Evolutionary conservation across 129 eudicot species (phyloP).

Genomic region (Flaveria ramosissima): DNA sequence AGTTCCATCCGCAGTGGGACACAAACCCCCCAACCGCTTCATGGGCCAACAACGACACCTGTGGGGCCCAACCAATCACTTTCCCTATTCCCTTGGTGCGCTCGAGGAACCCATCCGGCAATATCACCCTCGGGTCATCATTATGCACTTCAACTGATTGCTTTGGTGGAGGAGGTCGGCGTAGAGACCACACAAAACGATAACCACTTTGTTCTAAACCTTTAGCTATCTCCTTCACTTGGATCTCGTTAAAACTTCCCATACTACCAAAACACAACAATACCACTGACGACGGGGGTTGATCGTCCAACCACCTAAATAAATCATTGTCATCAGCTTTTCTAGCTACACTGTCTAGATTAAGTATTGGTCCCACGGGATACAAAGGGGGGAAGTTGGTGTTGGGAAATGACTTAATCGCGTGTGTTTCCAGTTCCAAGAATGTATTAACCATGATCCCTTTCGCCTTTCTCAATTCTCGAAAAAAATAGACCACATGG

Average conservation of each 20-base stretch:
- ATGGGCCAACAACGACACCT: slow-evolving; percentile 44
- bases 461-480: slow-evolving; percentile 17
- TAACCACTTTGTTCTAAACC: slow-evolving; percentile 42
- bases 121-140: slow-evolving; percentile 20
- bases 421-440: slow-evolving; percentile 38
- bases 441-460: slow-evolving; percentile 42
- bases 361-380: slow-evolving; percentile 41
- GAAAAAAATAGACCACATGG: background rate
- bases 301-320: slow-evolving; percentile 34
- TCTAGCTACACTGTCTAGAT: slow-evolving; percentile 1
- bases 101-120: slow-evolving; percentile 48
- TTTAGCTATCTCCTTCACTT: slow-evolving; percentile 47
- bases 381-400: slow-evolving; percentile 23
- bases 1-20: slow-evolving; percentile 62
- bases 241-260: slow-evolving; percentile 38
- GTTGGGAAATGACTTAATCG: slow-evolving; percentile 21
- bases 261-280: slow-evolving; percentile 57
- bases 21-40: slow-evolving; percentile 51
- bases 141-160: slow-evolving; percentile 2
- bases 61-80: slow-evolving; percentile 58
- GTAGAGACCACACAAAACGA: slow-evolving; percentile 47
- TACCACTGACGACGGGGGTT: slow-evolving; percentile 47
- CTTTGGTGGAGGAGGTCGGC: slow-evolving; percentile 15
- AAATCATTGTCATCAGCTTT: background rate
- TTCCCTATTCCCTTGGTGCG: slow-evolving; percentile 42